Percentiles rank a stretch among this genome's conserved stretches.
These are phyloP conservation scores for Xerocomus potaroensis DNA, from an alignment of 768 basidiomycete genomes.

Conservation along the genomic window DNA sequence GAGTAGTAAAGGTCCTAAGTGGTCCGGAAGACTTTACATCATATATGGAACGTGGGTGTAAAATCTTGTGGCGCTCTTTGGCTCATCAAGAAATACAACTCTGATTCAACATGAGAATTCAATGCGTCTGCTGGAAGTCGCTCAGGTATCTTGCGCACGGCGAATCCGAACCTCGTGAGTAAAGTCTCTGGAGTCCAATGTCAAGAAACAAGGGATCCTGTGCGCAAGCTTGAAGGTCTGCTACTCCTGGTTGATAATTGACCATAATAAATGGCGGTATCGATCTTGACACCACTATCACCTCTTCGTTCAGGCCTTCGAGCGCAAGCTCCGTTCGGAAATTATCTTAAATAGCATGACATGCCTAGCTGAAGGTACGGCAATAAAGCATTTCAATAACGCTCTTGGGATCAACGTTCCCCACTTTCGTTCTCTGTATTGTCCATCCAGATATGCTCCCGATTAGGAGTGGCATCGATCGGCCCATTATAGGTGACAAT, in stretches of 20 bases:
- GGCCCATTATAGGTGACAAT: constrained; percentile 76
- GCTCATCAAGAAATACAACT: constrained; percentile 34
- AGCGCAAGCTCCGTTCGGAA: constrained; percentile 2
- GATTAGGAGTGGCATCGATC: constrained; percentile 90
- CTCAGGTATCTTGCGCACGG: constrained; percentile 71
- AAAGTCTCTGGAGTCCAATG: constrained; percentile 4
- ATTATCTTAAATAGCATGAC: constrained; percentile 1
- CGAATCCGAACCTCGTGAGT: constrained; percentile 62
- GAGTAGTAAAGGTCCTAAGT: constrained; percentile 64
- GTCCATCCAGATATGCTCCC: constrained; percentile 81
- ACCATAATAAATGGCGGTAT: constrained; percentile 84
- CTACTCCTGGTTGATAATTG: constrained; percentile 39
- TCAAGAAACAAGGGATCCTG: constrained; percentile 28
- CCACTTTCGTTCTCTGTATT: constrained; percentile 87
- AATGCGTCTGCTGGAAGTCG: constrained; percentile 66
- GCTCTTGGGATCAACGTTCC: constrained; percentile 95
- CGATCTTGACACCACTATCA: constrained; percentile 94
- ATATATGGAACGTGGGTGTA: constrained; percentile 83
- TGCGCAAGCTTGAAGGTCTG: constrained; percentile 81
- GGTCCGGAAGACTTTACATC: constrained; percentile 82
- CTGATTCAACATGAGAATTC: constrained; percentile 84
- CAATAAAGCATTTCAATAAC: constrained; percentile 89
- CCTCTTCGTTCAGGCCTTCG: too few relatives aligned
- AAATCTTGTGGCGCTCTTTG: constrained; percentile 22
- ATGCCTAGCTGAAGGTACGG: constrained; percentile 77